A percentile compares a stretch with the other conserved stretches of the same genome.
These are phyloP conservation scores for Gossypium bickii DNA, from an alignment of 345 rosid genomes.

Conservation along the genomic window DNA sequence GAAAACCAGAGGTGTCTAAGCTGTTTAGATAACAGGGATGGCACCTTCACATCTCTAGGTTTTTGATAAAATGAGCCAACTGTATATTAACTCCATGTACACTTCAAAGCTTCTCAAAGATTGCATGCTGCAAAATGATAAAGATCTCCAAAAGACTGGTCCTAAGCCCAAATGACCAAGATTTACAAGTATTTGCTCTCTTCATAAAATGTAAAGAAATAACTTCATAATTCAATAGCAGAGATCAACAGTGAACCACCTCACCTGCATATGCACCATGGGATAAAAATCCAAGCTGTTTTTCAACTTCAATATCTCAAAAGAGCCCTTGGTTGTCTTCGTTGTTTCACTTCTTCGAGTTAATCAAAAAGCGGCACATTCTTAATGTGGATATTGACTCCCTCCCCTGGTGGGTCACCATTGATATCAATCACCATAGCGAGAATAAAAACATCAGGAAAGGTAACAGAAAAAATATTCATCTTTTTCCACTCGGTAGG, in stretches of 20 bases:
- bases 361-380: background rate
- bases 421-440: constrained; percentile 19
- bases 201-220: constrained; percentile 26
- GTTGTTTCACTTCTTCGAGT: constrained; percentile 4
- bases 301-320: background rate
- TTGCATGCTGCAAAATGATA: constrained; percentile 17
- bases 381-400: background rate
- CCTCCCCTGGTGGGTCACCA: constrained; percentile 6
- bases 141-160: constrained; percentile 9
- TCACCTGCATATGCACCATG: constrained; percentile 17
- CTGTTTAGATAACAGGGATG: too few relatives aligned
- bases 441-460: constrained; percentile 16
- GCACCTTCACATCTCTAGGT: background rate
- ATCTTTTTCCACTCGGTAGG: constrained; percentile 14
- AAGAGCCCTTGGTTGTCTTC: background rate
- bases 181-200: constrained; percentile 37
- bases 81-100: constrained; percentile 35
- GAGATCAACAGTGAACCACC: constrained; percentile 20
- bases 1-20: too few relatives aligned
- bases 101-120: constrained; percentile 28
- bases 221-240: constrained; percentile 18
- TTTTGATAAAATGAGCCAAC: constrained; percentile 9
- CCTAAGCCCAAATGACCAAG: constrained; percentile 25
- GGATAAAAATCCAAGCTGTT: background rate
- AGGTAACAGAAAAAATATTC: constrained; percentile 5